A percentile compares a stretch with the other conserved stretches of the same genome.
These are phyloP conservation scores for Cajanus cajan DNA, from an alignment of 306 rosid genomes.

Conservation along the genomic window DNA sequence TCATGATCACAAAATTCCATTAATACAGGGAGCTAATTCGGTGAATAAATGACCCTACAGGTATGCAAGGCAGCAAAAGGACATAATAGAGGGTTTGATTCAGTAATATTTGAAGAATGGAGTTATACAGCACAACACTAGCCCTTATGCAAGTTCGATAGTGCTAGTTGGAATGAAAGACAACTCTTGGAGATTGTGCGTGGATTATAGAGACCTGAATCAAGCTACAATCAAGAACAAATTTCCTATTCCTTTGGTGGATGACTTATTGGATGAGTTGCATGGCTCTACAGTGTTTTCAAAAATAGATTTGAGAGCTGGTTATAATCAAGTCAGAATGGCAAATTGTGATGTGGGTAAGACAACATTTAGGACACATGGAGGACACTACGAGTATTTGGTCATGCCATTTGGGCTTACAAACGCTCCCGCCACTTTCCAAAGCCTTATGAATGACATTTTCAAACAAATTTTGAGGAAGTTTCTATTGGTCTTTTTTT, in stretches of 20 bases:
- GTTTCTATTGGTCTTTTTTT: too few species aligned
- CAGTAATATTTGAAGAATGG: background rate
- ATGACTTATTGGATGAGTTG: background rate
- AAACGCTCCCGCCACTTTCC: too few species aligned
- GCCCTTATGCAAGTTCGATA: background rate
- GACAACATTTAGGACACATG: background rate
- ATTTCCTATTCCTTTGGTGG: background rate
- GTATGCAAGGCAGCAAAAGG: background rate
- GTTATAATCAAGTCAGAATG: background rate
- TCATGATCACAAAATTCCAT: background rate
- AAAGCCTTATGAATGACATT: background rate
- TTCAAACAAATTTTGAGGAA: too few species aligned
- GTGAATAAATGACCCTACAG: background rate
- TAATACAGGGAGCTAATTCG: background rate
- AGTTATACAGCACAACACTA: background rate
- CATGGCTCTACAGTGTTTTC: background rate
- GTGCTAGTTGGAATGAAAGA: background rate
- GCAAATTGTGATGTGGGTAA: too few species aligned
- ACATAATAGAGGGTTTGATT: background rate
- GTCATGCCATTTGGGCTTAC: background rate
- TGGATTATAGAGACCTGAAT: background rate
- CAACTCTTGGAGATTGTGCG: background rate
- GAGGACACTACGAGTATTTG: background rate
- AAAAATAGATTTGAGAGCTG: background rate
- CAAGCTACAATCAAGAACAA: background rate